Percentiles rank a stretch among this genome's conserved stretches.
phyloP scores from a whole-genome alignment of 2,329 filamentous ascomycete genomes.

The Daldinia sp. region DNA sequence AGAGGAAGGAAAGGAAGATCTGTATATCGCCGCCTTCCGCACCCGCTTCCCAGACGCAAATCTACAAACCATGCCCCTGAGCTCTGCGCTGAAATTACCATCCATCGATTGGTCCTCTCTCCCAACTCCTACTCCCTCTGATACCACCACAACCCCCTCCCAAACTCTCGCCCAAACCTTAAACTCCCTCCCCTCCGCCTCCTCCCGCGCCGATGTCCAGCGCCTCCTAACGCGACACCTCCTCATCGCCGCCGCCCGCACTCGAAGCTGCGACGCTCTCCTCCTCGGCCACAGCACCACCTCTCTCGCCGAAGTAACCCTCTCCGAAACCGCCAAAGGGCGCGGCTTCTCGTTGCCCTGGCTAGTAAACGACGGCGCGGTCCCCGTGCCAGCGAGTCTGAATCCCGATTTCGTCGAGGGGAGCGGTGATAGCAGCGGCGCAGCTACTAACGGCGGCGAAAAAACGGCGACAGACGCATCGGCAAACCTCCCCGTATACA shows the following conservation, averaged over 20 bases:
- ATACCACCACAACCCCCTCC: conserved; percentile 6
- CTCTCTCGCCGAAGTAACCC: conserved; percentile 82
- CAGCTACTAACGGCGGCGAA: neutral
- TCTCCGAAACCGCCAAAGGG: conserved; percentile 90
- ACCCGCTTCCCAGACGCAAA: conserved; percentile 70
- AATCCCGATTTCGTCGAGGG: conserved; percentile 18
- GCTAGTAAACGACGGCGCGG: conserved; percentile 78
- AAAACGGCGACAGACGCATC: neutral
- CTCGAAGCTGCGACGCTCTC: conserved; percentile 70
- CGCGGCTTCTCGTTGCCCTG: conserved; percentile 84
- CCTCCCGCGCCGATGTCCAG: conserved; percentile 77
- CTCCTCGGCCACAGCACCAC: conserved; percentile 89
- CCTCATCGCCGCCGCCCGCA: conserved; percentile 70
- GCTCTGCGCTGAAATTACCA: conserved; percentile 60
- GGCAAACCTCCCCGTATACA: conserved; percentile 63
- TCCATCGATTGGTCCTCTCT: conserved; percentile 64
- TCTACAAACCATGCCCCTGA: conserved; percentile 71
- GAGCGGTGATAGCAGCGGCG: neutral
- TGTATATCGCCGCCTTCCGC: conserved; percentile 52
- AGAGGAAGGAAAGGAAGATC: neutral
- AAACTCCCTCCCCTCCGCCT: conserved; percentile 71
- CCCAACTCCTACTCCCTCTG: conserved; percentile 18
- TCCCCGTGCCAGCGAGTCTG: conserved; percentile 41
- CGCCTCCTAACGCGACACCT: conserved; percentile 76
- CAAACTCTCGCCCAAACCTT: conserved; percentile 62